A percentile compares a stretch with the other conserved stretches of the same genome.
These are phyloP conservation scores for Phanerodontia chrysosporium DNA, from an alignment of 768 basidiomycete species.

Conservation along the genomic window DNA sequence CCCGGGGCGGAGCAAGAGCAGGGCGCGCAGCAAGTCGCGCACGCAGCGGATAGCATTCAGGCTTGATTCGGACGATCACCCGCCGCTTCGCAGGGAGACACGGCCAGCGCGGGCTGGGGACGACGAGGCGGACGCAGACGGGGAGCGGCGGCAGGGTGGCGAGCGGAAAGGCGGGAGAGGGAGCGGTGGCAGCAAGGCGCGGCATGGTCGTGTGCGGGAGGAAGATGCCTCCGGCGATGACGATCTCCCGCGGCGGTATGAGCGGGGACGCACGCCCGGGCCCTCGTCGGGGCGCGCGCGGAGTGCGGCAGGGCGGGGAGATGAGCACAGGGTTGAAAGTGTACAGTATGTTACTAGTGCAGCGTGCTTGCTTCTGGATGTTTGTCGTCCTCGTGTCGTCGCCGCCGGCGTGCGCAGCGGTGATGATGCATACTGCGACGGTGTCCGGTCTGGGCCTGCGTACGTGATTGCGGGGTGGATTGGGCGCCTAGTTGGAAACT, in stretches of 20 bases:
- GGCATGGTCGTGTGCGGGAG: not conserved
- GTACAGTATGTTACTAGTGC: not conserved
- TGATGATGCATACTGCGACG: not conserved
- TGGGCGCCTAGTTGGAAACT: not conserved
- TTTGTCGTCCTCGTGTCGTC: not conserved
- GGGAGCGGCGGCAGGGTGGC: not conserved
- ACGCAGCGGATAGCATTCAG: constrained; percentile 57
- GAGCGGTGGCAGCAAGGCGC: not conserved
- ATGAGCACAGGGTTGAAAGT: not conserved
- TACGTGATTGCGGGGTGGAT: constrained; percentile 1
- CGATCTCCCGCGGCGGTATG: not conserved
- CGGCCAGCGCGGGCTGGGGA: not conserved
- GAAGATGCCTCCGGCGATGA: constrained; percentile 3
- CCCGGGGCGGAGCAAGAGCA: constrained; percentile 15
- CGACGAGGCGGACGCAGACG: not conserved
- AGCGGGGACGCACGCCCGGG: constrained; percentile 13
- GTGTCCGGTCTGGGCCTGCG: not conserved
- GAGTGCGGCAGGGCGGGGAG: not conserved
- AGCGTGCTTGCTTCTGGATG: not conserved
- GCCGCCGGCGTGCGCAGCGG: not conserved
- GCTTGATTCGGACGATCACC: constrained; percentile 27
- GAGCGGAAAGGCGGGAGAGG: not conserved
- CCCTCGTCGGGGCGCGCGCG: constrained; percentile 3
- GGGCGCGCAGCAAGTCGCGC: constrained; percentile 46
- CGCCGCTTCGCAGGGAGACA: not conserved